These are phyloP conservation scores for Orbilia brochopaga DNA, from an alignment of 2,329 filamentous ascomycete species.

Conservation along the genomic window DNA sequence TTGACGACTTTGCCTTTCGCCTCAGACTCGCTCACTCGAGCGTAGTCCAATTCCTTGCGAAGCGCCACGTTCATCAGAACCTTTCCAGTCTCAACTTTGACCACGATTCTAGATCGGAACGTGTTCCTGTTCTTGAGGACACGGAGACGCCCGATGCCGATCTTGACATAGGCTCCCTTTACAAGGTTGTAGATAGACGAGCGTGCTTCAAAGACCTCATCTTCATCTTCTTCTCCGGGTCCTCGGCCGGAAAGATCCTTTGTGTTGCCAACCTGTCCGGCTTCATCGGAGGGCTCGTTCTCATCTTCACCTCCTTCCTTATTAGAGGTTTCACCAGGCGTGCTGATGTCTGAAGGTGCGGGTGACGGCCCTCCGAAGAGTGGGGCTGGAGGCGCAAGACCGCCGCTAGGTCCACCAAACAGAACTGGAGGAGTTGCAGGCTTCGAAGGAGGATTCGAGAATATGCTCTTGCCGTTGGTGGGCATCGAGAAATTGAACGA, in stretches of 20 bases:
- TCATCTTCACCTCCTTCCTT: slow-evolving; percentile 52
- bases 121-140: slow-evolving; percentile 54
- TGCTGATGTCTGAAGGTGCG: slow-evolving; percentile 46
- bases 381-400: slow-evolving; percentile 33
- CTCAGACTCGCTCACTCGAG: slow-evolving; percentile 41
- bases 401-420: slow-evolving; percentile 24
- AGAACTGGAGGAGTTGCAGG: slow-evolving; percentile 20
- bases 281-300: slow-evolving; percentile 52
- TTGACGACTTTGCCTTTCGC: slow-evolving; percentile 51
- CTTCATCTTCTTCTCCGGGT: slow-evolving; percentile 55
- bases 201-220: slow-evolving; percentile 52
- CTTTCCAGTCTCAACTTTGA: slow-evolving; percentile 54
- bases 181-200: slow-evolving; percentile 53
- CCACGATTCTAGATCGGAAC: slow-evolving; percentile 52
- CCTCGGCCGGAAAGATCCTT: slow-evolving; percentile 52
- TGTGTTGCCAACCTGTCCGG: slow-evolving; percentile 28
- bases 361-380: slow-evolving; percentile 42
- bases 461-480: slow-evolving; percentile 47
- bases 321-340: slow-evolving; percentile 50
- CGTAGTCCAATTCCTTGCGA: slow-evolving; percentile 51
- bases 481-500: slow-evolving; percentile 35
- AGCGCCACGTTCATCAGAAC: slow-evolving; percentile 54
- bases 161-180: slow-evolving; percentile 50
- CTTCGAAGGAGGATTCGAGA: slow-evolving; percentile 44
- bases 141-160: slow-evolving; percentile 52